Base-by-base conservation (phyloP, 345 rosid genomes). In the Gynandropsis gynandra region DNA sequence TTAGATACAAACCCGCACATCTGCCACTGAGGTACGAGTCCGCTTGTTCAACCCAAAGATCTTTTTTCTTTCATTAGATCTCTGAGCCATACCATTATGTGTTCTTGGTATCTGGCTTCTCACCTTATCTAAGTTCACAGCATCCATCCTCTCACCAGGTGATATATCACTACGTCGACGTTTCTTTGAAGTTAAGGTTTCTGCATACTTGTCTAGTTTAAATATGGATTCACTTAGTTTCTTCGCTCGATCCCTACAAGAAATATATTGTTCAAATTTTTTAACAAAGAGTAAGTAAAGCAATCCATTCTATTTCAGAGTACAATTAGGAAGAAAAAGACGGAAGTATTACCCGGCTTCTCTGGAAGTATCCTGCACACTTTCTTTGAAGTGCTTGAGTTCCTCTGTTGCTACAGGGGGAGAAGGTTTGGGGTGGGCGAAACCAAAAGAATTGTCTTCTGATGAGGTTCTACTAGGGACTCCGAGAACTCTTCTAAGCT, bases 301-400 rank as follows among this genome's bases (percentile, higher is more conserved):
- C 49, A 13, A 39, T 9, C 13, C 43, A 20, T 31, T 44, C 15
- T 37, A 64, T 54, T 20, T 47, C 36, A 18, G 29, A 24, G 29
- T 24, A 52, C 19, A 46, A 48, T 24, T 16, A 13, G 8, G 47
- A 20, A 9, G 38, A 50, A 40, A 56, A 15, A 33, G 63, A 37
- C 12, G 41, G 54, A 4, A 58, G 49, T n/a, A 52, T 61, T 78
- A 92, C 97, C 78, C 74, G 67, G 98, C 97, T 61, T 75, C 83
- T 67, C 72, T 75, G 19, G 82, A 68, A 50, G 90, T 52, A 76
- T 80, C 93, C 65, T 73, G 75, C 63, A 92, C 87, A 61, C 93
- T 87, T 63, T 84, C 96, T 78, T 92, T 92, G 14, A 80, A 72
- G 41, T 76, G 79, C 70, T 80, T 92, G 14, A 92, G 82, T 75